Conservation (phyloP, 208 protist genomes). For the Endotrypanum monterogeii region DNA sequence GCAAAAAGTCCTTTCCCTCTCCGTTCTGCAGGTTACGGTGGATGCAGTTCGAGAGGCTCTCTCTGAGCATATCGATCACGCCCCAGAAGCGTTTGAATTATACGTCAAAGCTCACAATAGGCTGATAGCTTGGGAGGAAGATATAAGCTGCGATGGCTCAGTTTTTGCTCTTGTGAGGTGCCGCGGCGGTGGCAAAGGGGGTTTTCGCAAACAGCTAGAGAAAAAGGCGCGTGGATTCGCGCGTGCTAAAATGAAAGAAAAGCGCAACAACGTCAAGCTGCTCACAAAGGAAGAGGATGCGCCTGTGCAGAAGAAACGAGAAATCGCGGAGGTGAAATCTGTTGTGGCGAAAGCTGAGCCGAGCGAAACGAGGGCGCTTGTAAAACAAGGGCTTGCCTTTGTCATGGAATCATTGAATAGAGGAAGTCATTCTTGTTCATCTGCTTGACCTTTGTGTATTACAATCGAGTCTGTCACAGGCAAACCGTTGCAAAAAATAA, state of each 20-base stretch:
- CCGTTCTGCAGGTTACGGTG: not conserved
- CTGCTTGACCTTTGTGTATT: slow-evolving; percentile 2
- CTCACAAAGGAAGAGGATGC: slow-evolving; percentile 1
- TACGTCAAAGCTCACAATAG: not conserved
- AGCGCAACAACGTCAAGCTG: slow-evolving; percentile 30
- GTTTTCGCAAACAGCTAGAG: slow-evolving; percentile 84
- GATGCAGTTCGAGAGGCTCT: slow-evolving; percentile 17
- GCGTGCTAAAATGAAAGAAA: slow-evolving; percentile 54
- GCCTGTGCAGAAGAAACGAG: not conserved
- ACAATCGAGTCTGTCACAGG: not conserved
- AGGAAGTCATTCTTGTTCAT: not conserved
- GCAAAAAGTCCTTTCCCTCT: slow-evolving; percentile 13
- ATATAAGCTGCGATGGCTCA: not conserved
- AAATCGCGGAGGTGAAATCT: not conserved
- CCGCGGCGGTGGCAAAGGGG: slow-evolving; percentile 72
- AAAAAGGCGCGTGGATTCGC: slow-evolving; percentile 84
- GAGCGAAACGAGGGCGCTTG: slow-evolving; percentile 10
- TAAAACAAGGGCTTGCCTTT: slow-evolving; percentile 35
- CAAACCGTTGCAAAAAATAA: not conserved
- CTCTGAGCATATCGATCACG: slow-evolving; percentile 1
- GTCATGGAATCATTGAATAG: slow-evolving; percentile 14
- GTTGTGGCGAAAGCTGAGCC: slow-evolving; percentile 13
- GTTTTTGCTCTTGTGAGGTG: slow-evolving; percentile 42
- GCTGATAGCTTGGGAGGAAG: not conserved
- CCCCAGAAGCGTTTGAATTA: slow-evolving; percentile 11